Evolutionary conservation across 805 yeast genomes (phyloP).

Genomic region (Lachancea sp.): DNA sequence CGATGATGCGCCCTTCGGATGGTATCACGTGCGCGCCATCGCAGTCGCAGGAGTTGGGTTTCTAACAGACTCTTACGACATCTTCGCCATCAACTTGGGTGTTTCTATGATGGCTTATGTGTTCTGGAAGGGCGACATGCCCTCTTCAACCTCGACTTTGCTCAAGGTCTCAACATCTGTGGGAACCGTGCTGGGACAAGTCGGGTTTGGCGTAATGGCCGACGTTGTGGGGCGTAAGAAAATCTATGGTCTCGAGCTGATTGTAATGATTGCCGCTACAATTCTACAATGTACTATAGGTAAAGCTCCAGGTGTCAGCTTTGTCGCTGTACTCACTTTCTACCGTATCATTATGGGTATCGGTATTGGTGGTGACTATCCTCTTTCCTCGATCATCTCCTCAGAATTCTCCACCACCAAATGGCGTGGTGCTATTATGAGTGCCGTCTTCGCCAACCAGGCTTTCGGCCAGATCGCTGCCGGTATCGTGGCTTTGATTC

Average conservation of each 20-base stretch:
- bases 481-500: conserved; percentile 73
- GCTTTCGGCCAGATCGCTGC: conserved; percentile 93
- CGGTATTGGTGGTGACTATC: conserved; percentile 97
- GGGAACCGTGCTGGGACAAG: conserved; percentile 89
- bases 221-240: conserved; percentile 81
- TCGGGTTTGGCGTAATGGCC: conserved; percentile 76
- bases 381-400: conserved; percentile 86
- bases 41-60: conserved; percentile 90
- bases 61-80: conserved; percentile 88
- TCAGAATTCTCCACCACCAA: conserved; percentile 90
- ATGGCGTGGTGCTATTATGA: conserved; percentile 98
- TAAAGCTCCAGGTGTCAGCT: conserved; percentile 60
- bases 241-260: conserved; percentile 81
- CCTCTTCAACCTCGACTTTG: conserved; percentile 66
- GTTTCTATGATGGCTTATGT: conserved; percentile 72
- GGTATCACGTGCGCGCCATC: conserved; percentile 80
- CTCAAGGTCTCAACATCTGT: conserved; percentile 86
- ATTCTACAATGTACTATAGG: conserved; percentile 73
- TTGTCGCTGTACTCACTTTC: conserved; percentile 66
- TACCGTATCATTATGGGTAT: conserved; percentile 88
- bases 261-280: conserved; percentile 76
- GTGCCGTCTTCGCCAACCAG: conserved; percentile 93
- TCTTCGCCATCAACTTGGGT: conserved; percentile 82
- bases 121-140: conserved; percentile 59
- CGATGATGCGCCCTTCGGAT: conserved; percentile 71